Base-by-base conservation (phyloP, 805 yeast genomes). In the Schwanniomyces sp. region DNA sequence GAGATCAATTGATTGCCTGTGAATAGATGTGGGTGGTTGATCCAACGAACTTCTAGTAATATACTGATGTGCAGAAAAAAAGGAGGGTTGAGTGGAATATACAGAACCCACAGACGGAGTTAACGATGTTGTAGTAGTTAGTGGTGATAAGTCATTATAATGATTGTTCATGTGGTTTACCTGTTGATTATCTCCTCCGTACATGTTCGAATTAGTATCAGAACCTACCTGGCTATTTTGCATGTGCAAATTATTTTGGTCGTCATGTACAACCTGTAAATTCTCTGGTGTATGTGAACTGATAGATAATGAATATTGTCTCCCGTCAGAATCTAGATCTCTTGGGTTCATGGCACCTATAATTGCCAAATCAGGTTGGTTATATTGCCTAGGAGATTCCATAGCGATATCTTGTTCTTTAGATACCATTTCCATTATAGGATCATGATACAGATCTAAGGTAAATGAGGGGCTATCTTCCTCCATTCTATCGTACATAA, bases 11-110 rank as follows among this genome's bases (percentile, higher is more conserved):
- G 72, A 65, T 8, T 62, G 63, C 5, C 75, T 52, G 37, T 61
- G 59, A 25, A 57, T 55, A 46, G 57, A 53, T 10, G 64, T 53
- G 10, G 67, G 66, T 4, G 67, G 56, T 45, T 66, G 72, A 21
- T 73, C 78, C 16, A 73, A 43, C 36, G 75, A 71, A 43, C 62
- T 65, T 26, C 76, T 57, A 3, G 66, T 54, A 36, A 72, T 55
- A 55, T 62, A 69, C 50, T 72, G 78, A 32, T 71, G 71, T 4
- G 78, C 77, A 1, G 74, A 68, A 50, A 72, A 70, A 48, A 70
- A 73, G 4, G 75, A 70, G 5, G 72, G 75, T 46, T 72, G 78
- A 2, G 69, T 61, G 36, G 74, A 71, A 48, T 72, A 76, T 12
- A 71, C 52, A 2, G 76, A 70, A 26, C 65, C 61, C 2, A 70